Evolutionary conservation across 2,329 filamentous ascomycete genomes (phyloP), one percentile per base, ranked within the genome.

Genomic region (Geosmithia flava): DNA sequence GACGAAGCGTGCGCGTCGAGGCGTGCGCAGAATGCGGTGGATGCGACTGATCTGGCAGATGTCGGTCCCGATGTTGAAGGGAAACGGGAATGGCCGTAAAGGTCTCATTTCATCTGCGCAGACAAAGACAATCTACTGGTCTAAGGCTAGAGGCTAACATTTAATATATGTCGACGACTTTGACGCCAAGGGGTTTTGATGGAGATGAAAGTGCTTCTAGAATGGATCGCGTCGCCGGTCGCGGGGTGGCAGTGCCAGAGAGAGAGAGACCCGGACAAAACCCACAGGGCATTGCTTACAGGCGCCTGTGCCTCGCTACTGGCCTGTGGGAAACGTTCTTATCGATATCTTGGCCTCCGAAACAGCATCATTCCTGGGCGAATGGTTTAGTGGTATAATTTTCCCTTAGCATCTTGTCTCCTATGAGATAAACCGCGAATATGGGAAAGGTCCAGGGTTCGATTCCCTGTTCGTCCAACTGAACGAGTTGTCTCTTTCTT

Each of bases 21-120:
- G 60, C 23, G 67, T 60, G 17, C 59, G 62, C 47, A 91, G 62
- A 47, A 89, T 69, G 19, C 63, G 61, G 51, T 70, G 66, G 50
- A 95, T 79, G 48, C 88, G 80, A 1, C 72, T 64, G 49, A 88
- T 75, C 49, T 74, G 73, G 62, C 86, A 88, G 49, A 95, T 83
- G 60, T 95, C 89, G 45, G 79, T 91, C 50, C 89, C 89, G 47
- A 95, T 68, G 45, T 74, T 73, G 15, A 91, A 59, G 1, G 80
- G 70, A n/a, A 80, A 70, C 1, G 83, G 81, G 55, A 90, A 87
- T 3, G 60, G 60, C 17, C 58, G 57, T 43, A 67, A 48, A 20
- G 59, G 58, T 52, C 57, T 63, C 62, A 64, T 63, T 41, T 48
- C 17, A n/a, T 48, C 43, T 23, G 7, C 29, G 5, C 20, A 11